These are phyloP conservation scores for Leonotis leonurus DNA, from an alignment of 257 asterid species.

Conservation along the genomic window DNA sequence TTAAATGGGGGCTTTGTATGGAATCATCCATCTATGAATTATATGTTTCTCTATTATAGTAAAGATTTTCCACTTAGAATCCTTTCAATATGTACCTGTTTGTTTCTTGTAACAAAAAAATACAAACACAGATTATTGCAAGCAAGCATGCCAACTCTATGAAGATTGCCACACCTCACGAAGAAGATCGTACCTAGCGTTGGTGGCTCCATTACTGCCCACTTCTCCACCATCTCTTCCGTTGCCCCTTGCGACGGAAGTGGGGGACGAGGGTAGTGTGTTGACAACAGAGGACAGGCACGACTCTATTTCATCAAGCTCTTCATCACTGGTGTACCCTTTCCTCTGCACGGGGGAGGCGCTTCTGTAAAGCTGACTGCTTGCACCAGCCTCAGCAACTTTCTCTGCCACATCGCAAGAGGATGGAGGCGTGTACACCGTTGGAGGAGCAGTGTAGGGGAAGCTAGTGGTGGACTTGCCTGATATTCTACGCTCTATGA, in stretches of 20 bases:
- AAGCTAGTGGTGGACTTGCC: conserved; percentile 43
- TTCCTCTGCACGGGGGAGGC: conserved; percentile 75
- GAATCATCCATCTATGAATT: not conserved
- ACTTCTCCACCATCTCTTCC: conserved; percentile 21
- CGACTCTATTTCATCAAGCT: conserved; percentile 70
- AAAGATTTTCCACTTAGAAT: not conserved
- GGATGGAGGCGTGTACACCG: conserved; percentile 55
- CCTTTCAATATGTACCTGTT: conserved; percentile 5
- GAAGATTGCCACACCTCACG: conserved; percentile 78
- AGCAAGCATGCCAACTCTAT: conserved; percentile 1
- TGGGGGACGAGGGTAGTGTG: conserved; percentile 34
- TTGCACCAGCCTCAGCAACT: conserved; percentile 44
- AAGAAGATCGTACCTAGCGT: conserved; percentile 74
- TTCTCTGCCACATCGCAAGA: conserved; percentile 51
- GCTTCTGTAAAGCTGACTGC: conserved; percentile 39
- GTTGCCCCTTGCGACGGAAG: conserved; percentile 13
- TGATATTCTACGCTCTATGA: conserved; percentile 51
- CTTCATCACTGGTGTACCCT: conserved; percentile 93
- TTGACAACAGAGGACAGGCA: conserved; percentile 49
- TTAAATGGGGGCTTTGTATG: not conserved
- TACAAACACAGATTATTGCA: conserved; percentile 8
- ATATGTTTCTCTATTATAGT: not conserved
- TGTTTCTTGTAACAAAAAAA: not conserved
- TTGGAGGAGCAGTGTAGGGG: conserved; percentile 72
- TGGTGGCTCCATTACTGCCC: conserved; percentile 25